A percentile compares a stretch with the other conserved stretches of the same genome.
Conservation (phyloP, 805 yeast species). For the Candida gorgasii region DNA sequence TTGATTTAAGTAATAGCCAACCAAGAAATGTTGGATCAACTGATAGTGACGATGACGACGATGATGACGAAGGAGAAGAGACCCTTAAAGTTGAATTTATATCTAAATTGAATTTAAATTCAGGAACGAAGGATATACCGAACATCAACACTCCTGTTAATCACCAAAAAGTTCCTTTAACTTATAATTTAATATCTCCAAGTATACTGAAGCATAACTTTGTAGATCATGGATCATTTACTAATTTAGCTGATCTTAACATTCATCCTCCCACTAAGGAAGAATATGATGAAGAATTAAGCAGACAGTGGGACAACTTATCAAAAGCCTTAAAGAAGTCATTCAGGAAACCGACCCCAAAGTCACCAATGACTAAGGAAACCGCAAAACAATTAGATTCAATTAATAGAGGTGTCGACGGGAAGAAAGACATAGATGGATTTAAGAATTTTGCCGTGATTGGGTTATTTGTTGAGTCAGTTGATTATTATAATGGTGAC, state of each 20-base stretch:
- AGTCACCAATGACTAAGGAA: conserved; percentile 55
- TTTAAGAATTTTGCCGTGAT: conserved; percentile 68
- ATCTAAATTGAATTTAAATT: neutral
- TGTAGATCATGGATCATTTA: conserved; percentile 24
- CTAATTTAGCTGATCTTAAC: conserved; percentile 28
- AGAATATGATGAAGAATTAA: conserved; percentile 70
- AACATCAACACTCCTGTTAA: neutral
- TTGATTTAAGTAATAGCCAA: conserved; percentile 32
- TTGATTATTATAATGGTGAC: conserved; percentile 65
- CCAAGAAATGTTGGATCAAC: conserved; percentile 21
- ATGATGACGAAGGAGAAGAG: conserved; percentile 2
- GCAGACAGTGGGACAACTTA: conserved; percentile 61
- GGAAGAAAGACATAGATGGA: conserved; percentile 62
- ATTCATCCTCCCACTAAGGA: conserved; percentile 49
- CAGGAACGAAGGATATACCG: neutral
- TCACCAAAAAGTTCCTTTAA: conserved; percentile 19
- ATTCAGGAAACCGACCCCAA: conserved; percentile 75
- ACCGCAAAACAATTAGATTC: conserved; percentile 63
- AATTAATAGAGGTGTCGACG: conserved; percentile 81
- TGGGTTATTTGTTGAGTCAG: conserved; percentile 67
- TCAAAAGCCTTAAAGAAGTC: conserved; percentile 62
- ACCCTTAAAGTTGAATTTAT: conserved; percentile 1
- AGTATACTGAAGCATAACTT: conserved; percentile 8
- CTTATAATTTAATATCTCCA: conserved; percentile 28
- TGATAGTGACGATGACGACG: conserved; percentile 10